These are phyloP conservation scores for Petunia axillaris DNA, from an alignment of 257 asterid species.

Conservation along the genomic window DNA sequence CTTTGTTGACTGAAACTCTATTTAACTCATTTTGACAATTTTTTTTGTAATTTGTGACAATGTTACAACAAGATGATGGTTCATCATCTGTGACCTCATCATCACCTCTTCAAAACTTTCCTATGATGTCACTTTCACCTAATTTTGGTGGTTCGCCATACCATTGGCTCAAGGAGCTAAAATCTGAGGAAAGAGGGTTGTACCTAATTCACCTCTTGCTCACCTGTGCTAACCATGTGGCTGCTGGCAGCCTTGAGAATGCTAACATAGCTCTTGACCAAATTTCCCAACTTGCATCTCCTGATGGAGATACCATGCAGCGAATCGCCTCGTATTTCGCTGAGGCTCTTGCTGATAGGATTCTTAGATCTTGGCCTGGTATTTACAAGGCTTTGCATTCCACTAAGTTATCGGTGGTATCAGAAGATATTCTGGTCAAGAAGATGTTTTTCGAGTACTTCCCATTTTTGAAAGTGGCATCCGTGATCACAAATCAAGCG, in stretches of 20 bases:
- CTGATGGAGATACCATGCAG: constrained; percentile 94
- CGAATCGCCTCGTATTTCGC: constrained; percentile 88
- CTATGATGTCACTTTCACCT: constrained; percentile 27
- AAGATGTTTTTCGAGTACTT: constrained; percentile 80
- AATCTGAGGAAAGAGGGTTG: constrained; percentile 90
- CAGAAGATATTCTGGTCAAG: constrained; percentile 66
- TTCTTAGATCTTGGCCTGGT: constrained; percentile 87
- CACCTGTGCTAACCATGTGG: constrained; percentile 84
- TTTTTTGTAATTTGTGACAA: background rate
- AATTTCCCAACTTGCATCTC: constrained; percentile 82
- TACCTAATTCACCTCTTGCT: constrained; percentile 79
- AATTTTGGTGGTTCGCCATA: constrained; percentile 55
- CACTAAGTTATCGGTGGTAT: constrained; percentile 45
- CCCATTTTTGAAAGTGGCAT: constrained; percentile 85
- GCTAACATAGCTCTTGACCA: constrained; percentile 93
- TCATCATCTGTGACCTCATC: constrained; percentile 32
- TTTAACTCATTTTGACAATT: background rate
- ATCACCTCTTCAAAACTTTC: constrained; percentile 23
- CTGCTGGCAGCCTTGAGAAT: constrained; percentile 73
- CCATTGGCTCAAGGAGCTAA: constrained; percentile 81
- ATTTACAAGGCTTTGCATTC: constrained; percentile 77
- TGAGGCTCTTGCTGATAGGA: constrained; percentile 82
- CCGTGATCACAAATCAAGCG: constrained; percentile 77
- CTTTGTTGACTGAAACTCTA: too few species aligned
- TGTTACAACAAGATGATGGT: constrained; percentile 28